Evolutionary conservation across 108 stramenopile genomes (phyloP).

Genomic region (Craspedostauros australis): DNA sequence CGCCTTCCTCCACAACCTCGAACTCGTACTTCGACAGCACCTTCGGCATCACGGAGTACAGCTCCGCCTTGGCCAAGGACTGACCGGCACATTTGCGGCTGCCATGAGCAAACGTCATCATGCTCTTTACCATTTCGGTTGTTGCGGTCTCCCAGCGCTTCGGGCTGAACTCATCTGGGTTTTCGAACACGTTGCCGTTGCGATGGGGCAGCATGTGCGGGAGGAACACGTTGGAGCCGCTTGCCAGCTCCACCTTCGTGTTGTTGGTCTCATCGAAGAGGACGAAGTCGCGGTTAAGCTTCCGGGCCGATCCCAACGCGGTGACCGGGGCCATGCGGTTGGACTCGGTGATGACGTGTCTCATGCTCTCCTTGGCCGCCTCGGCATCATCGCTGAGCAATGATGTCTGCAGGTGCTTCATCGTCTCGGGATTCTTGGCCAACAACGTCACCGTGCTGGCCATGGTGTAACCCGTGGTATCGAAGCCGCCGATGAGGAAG

Average conservation of each 20-base stretch:
- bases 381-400: not conserved
- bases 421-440: slow-evolving; percentile 13
- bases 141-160: slow-evolving; percentile 36
- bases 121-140: slow-evolving; percentile 16
- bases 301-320: slow-evolving; percentile 22
- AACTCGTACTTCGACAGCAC: slow-evolving; percentile 26
- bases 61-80: slow-evolving; percentile 39
- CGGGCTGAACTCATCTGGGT: slow-evolving; percentile 36
- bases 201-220: slow-evolving; percentile 20
- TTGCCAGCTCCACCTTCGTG: slow-evolving; percentile 18
- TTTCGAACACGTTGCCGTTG: slow-evolving; percentile 27
- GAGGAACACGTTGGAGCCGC: slow-evolving; percentile 19
- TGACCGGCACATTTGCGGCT: slow-evolving; percentile 44
- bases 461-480: slow-evolving; percentile 37
- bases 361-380: slow-evolving; percentile 4
- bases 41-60: slow-evolving; percentile 21
- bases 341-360: slow-evolving; percentile 31
- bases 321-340: slow-evolving; percentile 36
- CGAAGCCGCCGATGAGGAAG: slow-evolving; percentile 21
- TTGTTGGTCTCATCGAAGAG: slow-evolving; percentile 13
- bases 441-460: slow-evolving; percentile 30
- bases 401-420: not conserved
- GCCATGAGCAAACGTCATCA: slow-evolving; percentile 37
- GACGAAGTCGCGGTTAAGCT: slow-evolving; percentile 17
- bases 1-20: slow-evolving; percentile 17